Evolutionary conservation across 768 basidiomycete genomes (phyloP), one percentile per base, ranked within the genome.

Genomic region (Lyophyllum atratum): DNA sequence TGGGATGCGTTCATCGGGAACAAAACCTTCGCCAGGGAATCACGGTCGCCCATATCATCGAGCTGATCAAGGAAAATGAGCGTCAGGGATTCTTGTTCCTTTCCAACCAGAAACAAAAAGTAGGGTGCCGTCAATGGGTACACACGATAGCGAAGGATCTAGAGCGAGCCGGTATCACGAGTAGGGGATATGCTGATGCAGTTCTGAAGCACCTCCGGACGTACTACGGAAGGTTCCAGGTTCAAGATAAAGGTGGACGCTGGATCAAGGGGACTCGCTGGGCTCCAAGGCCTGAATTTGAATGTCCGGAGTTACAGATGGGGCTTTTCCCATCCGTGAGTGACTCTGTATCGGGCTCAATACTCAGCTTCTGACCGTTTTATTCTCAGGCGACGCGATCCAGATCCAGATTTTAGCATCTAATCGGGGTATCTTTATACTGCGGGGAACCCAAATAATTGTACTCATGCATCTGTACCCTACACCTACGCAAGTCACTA

Each of bases 121-220:
- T 59, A 6, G 66, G 66, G 10, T 67, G 66, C 37, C 59, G 64
- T 17, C 55, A 60, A 50, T 65, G 66, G 64, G 53, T 65, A 2
- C 29, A 58, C 24, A 52, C 40, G 2, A 51, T 59, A 11, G 42
- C 53, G 19, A 43, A 47, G 47, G 56, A 58, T 39, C 47, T 52
- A 7, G 56, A 58, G 21, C 43, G 49, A 33, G 40, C 39, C 4
- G 54, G 54, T 22, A 55, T 55, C 34, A 29, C 37, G 8, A 46
- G 45, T 25, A 37, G 54, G 17, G 54, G 54, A 17, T 49, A 55
- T 12, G 54, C 46, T 24, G 54, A 55, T 10, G 37, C n/a, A 14
- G 46, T 48, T 7, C 17, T 55, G 10, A 29, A 48, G n/a, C 54
- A 49, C 15, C 54, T 55, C 9, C 33, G n/a, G 46, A 55, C 24